Base-by-base conservation (phyloP, 139 green algal genomes). In the Eudorina sp. region DNA sequence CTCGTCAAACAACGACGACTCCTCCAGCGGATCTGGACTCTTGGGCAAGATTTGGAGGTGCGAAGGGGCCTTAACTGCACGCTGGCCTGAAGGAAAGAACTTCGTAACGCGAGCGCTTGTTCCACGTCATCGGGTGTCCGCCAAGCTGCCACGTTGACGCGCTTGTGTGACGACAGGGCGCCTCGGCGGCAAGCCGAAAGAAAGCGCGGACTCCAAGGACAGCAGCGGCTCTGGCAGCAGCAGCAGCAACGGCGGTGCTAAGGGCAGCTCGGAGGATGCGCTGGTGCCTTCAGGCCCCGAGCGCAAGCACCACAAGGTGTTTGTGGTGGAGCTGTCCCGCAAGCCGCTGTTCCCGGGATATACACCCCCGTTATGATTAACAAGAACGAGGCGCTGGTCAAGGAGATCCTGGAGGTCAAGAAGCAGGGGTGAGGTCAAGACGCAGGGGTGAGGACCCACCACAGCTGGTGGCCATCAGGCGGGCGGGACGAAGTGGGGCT, bases 331-430 rank as follows among this genome's bases (percentile, higher is more conserved):
- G 53, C 89, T 98, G 46, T 68, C 83, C 1, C 90, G 95, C 68
- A 94, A 95, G 69, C 96, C 96, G 1, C 92, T 99, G 76, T 97
- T 98, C 73, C 96, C 96, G 0, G 96, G 27, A 96, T 96, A 36
- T 95, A 98, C 85, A 96, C 97, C 58, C 96, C 96, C 6, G 96
- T 99, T 14, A 93, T 91, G 14, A 88, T 98, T 16, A 88, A 40
- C 27, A 93, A 93, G 74, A 95, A 98, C 88, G 93, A 95, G 72
- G 92, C 93, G 84, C 90, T 99, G 21, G 94, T 98, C 31, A 95
- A 96, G 77, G 96, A 98, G 85, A 90, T 99, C 36, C 66, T 95
- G 60, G 95, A 98, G 38, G 88, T 96, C 53, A 94, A 96, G 62
- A 91, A 91, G 41, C 84, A 90, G 48, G 94, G 94, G 95, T 97